Conservation (phyloP, 1,139 yeast species). For the Keqinozyma sinolaborantium region DNA sequence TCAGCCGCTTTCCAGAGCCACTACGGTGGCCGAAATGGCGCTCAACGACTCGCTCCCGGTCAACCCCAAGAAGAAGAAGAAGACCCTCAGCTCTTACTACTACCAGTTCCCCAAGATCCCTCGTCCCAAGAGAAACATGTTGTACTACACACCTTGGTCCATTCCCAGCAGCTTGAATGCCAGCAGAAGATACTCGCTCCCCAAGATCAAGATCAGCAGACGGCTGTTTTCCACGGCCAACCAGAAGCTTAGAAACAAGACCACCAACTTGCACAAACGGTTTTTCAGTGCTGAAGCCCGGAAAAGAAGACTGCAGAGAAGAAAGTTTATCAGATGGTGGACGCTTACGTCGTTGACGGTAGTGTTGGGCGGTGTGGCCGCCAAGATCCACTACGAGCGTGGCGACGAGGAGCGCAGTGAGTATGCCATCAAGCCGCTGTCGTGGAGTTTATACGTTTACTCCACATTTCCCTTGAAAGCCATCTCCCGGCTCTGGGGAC, state of each 20-base stretch:
- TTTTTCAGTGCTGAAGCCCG: slow-evolving; percentile 46
- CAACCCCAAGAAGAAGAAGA: slow-evolving; percentile 15
- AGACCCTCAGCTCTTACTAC: slow-evolving; percentile 23
- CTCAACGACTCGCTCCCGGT: slow-evolving; percentile 11
- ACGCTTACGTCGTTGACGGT: slow-evolving; percentile 63
- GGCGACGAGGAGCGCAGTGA: slow-evolving; percentile 33
- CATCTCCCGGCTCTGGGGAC: slow-evolving; percentile 92
- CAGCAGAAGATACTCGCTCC: slow-evolving; percentile 19
- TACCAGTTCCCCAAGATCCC: slow-evolving; percentile 61
- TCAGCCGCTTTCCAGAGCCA: slow-evolving; percentile 44
- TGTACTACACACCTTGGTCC: slow-evolving; percentile 50
- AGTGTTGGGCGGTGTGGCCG: slow-evolving; percentile 62
- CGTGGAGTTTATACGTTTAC: slow-evolving; percentile 88
- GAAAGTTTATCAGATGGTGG: slow-evolving; percentile 64
- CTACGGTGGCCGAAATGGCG: slow-evolving; percentile 32
- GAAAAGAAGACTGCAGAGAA: slow-evolving; percentile 39
- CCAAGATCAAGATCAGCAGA: slow-evolving; percentile 24
- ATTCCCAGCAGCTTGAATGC: slow-evolving; percentile 14
- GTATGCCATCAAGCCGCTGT: slow-evolving; percentile 56
- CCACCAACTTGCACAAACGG: slow-evolving; percentile 35
- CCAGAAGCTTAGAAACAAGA: slow-evolving; percentile 31
- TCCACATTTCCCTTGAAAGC: slow-evolving; percentile 90
- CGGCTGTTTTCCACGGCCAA: slow-evolving; percentile 39
- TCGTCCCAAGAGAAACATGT: slow-evolving; percentile 57
- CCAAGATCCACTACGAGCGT: slow-evolving; percentile 44